Evolutionary conservation across 345 rosid species (phyloP).

Genomic region (Aegle marmelos): DNA sequence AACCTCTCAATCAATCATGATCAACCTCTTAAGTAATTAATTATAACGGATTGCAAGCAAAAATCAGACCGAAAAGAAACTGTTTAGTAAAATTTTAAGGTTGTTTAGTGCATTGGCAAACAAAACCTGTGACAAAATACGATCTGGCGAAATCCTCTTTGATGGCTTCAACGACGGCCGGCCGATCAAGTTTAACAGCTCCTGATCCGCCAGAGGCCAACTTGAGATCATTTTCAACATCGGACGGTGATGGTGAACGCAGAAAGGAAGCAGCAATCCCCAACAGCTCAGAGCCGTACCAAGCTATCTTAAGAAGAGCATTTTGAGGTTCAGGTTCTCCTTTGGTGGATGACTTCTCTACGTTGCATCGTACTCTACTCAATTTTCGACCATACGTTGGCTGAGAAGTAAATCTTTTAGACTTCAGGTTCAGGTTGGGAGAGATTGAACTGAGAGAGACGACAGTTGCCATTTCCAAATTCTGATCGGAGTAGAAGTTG

Average conservation of each 20-base stretch:
- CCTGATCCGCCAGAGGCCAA: conserved; percentile 48
- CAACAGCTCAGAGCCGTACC: conserved; percentile 93
- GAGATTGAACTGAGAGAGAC: conserved; percentile 32
- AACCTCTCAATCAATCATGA: neutral
- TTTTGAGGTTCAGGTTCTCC: conserved; percentile 51
- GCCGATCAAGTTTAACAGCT: conserved; percentile 43
- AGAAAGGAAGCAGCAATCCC: conserved; percentile 84
- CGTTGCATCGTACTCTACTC: conserved; percentile 33
- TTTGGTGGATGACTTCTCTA: conserved; percentile 30
- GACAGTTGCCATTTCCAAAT: conserved; percentile 46
- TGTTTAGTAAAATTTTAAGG: neutral
- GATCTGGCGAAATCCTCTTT: conserved; percentile 73
- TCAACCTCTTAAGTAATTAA: neutral
- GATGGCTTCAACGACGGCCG: conserved; percentile 51
- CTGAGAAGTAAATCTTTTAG: conserved; percentile 2
- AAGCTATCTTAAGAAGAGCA: conserved; percentile 73
- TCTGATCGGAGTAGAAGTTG: neutral
- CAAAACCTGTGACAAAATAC: conserved; percentile 81
- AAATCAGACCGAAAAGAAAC: neutral
- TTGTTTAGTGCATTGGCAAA: neutral
- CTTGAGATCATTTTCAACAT: conserved; percentile 13
- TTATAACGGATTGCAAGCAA: neutral
- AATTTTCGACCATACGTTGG: conserved; percentile 13
- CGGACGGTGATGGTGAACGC: conserved; percentile 38
- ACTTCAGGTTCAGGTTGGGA: conserved; percentile 26